A percentile compares a stretch with the other conserved stretches of the same genome.
phyloP scores from a whole-genome alignment of 2,329 filamentous ascomycete species.

The Epichloe glyceriae region DNA sequence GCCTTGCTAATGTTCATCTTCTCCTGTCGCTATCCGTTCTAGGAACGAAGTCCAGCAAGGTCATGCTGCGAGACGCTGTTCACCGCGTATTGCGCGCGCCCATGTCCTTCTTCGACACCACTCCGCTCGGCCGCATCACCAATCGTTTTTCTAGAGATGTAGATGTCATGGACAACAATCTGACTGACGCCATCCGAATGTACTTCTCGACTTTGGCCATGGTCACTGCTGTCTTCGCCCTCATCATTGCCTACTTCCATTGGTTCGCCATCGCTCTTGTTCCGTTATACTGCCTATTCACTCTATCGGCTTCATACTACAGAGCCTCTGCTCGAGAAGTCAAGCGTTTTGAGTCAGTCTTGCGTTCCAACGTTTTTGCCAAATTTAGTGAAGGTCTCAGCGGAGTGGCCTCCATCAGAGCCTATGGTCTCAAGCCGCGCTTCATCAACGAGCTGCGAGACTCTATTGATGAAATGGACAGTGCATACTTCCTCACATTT shows the following conservation, averaged over 20 bases:
- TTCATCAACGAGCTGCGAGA: conserved; percentile 59
- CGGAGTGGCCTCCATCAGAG: conserved; percentile 73
- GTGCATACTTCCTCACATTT: conserved; percentile 89
- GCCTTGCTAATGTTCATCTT: conserved; percentile 69
- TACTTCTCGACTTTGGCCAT: conserved; percentile 76
- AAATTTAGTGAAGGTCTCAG: conserved; percentile 82
- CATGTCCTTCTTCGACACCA: conserved; percentile 96
- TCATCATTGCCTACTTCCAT: conserved; percentile 93
- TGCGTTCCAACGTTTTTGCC: conserved; percentile 79
- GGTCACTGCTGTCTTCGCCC: conserved; percentile 70
- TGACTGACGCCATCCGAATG: conserved; percentile 84
- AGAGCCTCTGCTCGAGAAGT: conserved; percentile 83
- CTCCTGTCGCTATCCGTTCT: conserved; percentile 63
- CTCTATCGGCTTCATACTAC: conserved; percentile 79
- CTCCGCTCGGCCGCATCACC: conserved; percentile 84
- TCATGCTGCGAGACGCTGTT: conserved; percentile 71
- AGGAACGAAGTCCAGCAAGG: conserved; percentile 70
- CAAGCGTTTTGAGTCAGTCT: conserved; percentile 83
- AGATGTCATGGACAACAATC: conserved; percentile 88
- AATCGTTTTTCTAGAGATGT: conserved; percentile 95
- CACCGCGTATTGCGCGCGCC: conserved; percentile 57
- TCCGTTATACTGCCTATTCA: conserved; percentile 60
- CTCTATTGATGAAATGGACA: conserved; percentile 82
- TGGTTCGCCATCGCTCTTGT: conserved; percentile 59
- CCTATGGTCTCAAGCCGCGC: conserved; percentile 68